A percentile compares a stretch with the other conserved stretches of the same genome.
phyloP scores from a whole-genome alignment of 176 grass and related monocot species.

The Urochloa ruziziensis region DNA sequence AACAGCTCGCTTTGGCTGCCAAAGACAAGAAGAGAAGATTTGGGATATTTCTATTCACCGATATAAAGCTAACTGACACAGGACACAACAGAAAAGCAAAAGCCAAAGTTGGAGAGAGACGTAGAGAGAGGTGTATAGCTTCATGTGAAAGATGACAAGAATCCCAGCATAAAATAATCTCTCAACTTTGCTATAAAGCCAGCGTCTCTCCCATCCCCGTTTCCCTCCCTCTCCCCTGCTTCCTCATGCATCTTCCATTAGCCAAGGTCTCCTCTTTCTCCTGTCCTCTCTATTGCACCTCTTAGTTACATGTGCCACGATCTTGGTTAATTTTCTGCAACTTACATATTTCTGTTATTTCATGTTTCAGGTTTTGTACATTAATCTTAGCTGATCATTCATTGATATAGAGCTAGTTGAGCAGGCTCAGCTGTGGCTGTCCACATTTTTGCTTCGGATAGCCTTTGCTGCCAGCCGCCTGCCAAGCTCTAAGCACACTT shows the following conservation, averaged over 20 bases:
- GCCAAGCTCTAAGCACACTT: constrained; percentile 23
- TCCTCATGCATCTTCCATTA: constrained; percentile 44
- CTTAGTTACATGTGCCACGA: constrained; percentile 18
- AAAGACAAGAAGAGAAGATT: constrained; percentile 83
- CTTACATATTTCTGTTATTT: constrained; percentile 25
- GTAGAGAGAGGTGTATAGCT: constrained; percentile 24
- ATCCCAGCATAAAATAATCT: constrained; percentile 49
- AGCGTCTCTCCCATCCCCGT: constrained; percentile 30
- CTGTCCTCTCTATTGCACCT: constrained; percentile 3
- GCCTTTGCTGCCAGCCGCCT: constrained; percentile 21
- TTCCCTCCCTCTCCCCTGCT: constrained; percentile 59
- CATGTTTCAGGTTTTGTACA: constrained; percentile 60
- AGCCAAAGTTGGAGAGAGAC: constrained; percentile 31
- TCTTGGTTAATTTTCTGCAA: constrained; percentile 10
- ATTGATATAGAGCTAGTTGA: constrained; percentile 45
- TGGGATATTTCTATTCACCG: constrained; percentile 60
- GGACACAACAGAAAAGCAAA: constrained; percentile 66
- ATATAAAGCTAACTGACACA: constrained; percentile 52
- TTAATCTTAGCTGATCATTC: constrained; percentile 42
- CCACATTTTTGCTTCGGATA: constrained; percentile 58
- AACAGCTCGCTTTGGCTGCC: constrained; percentile 25
- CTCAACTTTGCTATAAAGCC: constrained; percentile 58
- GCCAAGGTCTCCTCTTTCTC: constrained; percentile 40
- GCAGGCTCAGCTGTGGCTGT: constrained; percentile 32
- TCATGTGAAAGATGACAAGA: constrained; percentile 59